Evolutionary conservation across 257 asterid genomes (phyloP), one percentile per base, ranked within the genome.

Genomic region (Ligustrum vulgare): DNA sequence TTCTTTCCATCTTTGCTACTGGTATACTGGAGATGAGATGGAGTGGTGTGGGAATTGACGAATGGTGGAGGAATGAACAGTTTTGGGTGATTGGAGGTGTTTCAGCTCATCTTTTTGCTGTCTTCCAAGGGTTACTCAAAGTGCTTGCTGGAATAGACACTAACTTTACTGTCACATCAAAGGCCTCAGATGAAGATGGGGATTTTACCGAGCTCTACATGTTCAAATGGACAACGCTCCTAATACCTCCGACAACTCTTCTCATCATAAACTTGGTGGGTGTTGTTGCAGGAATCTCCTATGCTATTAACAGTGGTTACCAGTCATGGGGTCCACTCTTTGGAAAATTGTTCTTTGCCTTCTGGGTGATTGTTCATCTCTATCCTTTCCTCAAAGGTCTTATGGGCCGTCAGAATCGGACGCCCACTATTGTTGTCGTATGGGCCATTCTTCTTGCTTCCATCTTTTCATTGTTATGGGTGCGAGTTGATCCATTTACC

Each of bases 41-140:
- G 98, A 92, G 98, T 72, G 98, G 97, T 41, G 98, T 94, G 15
- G 93, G 97, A 76, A 94, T 94, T 25, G 97, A 94, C 20, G 98
- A 94, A 80, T 94, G 98, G 98, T 94, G 98, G 98, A 91, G 98
- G 81, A 94, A 94, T 37, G 98, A 94, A 85, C 98, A 94, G 86
- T 94, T 94, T 82, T 94, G 98, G 97, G 97, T 93, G 83, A 93
- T 93, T 16, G 98, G 97, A 75, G 97, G 98, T 72, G 97, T 93
- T 79, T 93, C 98, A 2, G 82, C 98, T 71, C 98, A 94, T 81
- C 85, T 90, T 64, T 94, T 94, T 37, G 98, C 98, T 0, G 97
- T 94, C 72, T 81, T 92, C 90, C 98, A 94, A 82, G 98, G 98
- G 15, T 64, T 94, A 81, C 98, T 94, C 83, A 94, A 94, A 83